phyloP scores from a whole-genome alignment of 768 basidiomycete species.

The Holtermannia corniformis region DNA sequence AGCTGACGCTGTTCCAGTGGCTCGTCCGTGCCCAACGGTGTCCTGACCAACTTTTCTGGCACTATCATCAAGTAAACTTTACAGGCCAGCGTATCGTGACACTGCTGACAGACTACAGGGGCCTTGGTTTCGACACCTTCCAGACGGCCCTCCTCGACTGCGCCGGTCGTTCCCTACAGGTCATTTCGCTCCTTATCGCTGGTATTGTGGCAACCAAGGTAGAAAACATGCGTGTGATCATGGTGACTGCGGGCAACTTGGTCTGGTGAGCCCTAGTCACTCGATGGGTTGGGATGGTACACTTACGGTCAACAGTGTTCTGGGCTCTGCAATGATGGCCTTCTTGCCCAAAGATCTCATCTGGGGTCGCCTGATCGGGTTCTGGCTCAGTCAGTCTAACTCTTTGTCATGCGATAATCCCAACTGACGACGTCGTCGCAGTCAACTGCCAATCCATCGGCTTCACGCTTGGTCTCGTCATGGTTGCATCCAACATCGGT shows the following conservation, averaged over 20 bases:
- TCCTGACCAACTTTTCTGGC: slow-evolving; percentile 40
- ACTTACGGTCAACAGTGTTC: slow-evolving; percentile 15
- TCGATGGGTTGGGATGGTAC: not conserved
- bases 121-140: slow-evolving; percentile 36
- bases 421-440: too few relatives aligned
- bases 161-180: slow-evolving; percentile 39
- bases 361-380: slow-evolving; percentile 37
- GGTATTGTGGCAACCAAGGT: slow-evolving; percentile 37
- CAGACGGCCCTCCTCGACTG: slow-evolving; percentile 40
- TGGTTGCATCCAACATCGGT: slow-evolving; percentile 39
- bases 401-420: not conserved
- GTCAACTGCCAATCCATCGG: slow-evolving; percentile 32
- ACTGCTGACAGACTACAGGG: not conserved
- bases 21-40: slow-evolving; percentile 39
- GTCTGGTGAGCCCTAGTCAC: slow-evolving; percentile 5
- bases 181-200: slow-evolving; percentile 41
- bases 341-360: slow-evolving; percentile 35
- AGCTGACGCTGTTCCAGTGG: slow-evolving; percentile 6
- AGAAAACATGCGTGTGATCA: slow-evolving; percentile 33
- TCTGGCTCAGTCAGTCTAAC: slow-evolving; percentile 31
- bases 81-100: not conserved
- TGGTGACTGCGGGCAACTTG: slow-evolving; percentile 38
- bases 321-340: slow-evolving; percentile 36
- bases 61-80: slow-evolving; percentile 35
- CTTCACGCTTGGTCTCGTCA: slow-evolving; percentile 42